phyloP scores from a whole-genome alignment of 73 alveolate species.

The Blepharisma stoltei region DNA sequence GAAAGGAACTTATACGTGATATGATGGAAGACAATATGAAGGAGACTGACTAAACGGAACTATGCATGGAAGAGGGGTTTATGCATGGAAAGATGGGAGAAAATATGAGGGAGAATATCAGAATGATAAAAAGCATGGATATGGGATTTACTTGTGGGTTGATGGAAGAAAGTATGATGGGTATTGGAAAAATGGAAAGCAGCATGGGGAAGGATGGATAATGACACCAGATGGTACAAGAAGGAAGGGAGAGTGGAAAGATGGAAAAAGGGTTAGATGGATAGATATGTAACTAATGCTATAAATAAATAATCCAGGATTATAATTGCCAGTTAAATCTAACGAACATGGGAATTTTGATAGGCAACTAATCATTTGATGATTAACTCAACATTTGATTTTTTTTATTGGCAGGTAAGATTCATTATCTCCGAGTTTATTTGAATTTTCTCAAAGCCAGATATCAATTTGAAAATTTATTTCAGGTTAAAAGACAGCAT shows the following conservation, averaged over 20 bases:
- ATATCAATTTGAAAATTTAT: no score
- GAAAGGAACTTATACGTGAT: constrained; percentile 65
- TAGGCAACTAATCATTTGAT: no score
- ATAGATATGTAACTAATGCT: constrained; percentile 29
- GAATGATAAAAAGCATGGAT: constrained; percentile 84
- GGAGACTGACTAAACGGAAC: constrained; percentile 47
- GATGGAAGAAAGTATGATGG: constrained; percentile 61
- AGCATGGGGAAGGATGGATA: constrained; percentile 70
- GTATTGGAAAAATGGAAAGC: constrained; percentile 76
- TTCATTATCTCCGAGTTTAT: no score
- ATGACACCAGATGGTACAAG: constrained; percentile 50
- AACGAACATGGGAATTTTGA: no score
- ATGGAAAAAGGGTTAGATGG: constrained; percentile 66
- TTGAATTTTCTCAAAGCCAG: no score
- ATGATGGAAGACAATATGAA: constrained; percentile 46
- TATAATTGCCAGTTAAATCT: no score
- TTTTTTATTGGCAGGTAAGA: no score
- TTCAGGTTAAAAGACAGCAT: no score
- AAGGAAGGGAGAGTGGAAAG: constrained; percentile 49
- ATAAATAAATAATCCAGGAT: no score
- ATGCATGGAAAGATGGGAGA: constrained; percentile 78
- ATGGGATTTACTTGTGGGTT: constrained; percentile 71
- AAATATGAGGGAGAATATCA: constrained; percentile 75
- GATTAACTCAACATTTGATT: no score
- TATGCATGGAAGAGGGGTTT: constrained; percentile 64